Conservation (phyloP, 2,329 filamentous ascomycete species). For the Cladophialophora exuberans region DNA sequence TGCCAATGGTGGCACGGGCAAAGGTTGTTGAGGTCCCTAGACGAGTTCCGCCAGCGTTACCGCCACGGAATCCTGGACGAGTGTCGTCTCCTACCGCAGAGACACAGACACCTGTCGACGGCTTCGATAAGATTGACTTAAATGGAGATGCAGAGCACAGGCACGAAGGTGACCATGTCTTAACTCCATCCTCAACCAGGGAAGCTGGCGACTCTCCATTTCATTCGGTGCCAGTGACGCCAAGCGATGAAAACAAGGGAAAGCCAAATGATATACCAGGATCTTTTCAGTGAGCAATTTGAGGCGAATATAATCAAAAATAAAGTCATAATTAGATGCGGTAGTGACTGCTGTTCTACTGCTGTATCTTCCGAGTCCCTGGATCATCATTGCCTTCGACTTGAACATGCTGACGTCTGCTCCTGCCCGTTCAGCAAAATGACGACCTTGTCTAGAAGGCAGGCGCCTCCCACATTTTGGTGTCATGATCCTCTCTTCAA, state of each 20-base stretch:
- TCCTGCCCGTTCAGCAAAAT: no score
- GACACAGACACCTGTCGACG: slow-evolving; percentile 31
- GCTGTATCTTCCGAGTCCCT: background rate
- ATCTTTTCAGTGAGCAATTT: slow-evolving; percentile 19
- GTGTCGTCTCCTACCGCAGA: slow-evolving; percentile 36
- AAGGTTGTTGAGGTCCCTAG: slow-evolving; percentile 85
- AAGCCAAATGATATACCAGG: slow-evolving; percentile 21
- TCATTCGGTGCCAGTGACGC: slow-evolving; percentile 30
- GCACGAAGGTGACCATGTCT: slow-evolving; percentile 12
- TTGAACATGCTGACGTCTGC: no score
- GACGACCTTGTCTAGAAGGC: no score
- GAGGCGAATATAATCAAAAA: background rate
- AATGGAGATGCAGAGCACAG: slow-evolving; percentile 31
- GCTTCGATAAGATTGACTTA: slow-evolving; percentile 41
- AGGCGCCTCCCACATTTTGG: background rate
- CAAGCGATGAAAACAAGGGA: slow-evolving; percentile 25
- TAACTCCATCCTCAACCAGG: slow-evolving; percentile 13
- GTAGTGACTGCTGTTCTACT: background rate
- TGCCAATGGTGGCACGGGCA: slow-evolving; percentile 73
- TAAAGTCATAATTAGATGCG: background rate
- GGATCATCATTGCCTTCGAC: background rate
- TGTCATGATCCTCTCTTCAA: background rate
- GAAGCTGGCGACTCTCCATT: slow-evolving; percentile 27
- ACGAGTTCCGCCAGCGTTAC: slow-evolving; percentile 75
- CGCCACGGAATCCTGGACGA: slow-evolving; percentile 68